Base-by-base conservation (phyloP, 2,329 filamentous ascomycete genomes). In the Xylariomycetidae sp. region DNA sequence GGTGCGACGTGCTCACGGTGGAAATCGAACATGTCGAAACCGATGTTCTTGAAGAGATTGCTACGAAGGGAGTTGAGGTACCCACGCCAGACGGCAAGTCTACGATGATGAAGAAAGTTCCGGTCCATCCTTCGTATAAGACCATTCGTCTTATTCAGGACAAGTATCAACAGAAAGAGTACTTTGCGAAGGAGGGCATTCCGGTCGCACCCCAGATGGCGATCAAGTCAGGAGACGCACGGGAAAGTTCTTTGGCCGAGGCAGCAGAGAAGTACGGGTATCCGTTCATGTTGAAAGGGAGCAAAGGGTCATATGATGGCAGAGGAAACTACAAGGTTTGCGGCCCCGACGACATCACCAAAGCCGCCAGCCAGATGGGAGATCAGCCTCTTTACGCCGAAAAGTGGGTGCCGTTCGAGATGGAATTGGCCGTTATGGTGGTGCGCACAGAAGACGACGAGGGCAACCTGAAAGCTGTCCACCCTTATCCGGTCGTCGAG, bases 21-120 rank as follows among this genome's bases (percentile, higher is more conserved):
- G 90, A 97, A 62, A 96, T 95, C 44, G 90, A 97, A 68, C 90
- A 96, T 62, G 84, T 96, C 38, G 80, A 96, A 59, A 92, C 88
- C n/a, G 71, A 87, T 33, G 82, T 92, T 16, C 74, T 96, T 4
- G 87, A 95, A 61, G 85, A 94, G 54, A 79, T 96, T 37, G 78
- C 77, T 4, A 75, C 76, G 12, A 66, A 70, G 33, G 78, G 81
- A 20, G 77, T 83, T 4, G 63, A 76, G 42, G 66, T 80, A 9
- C 42, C 47, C 23, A 54, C 51, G n/a, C 48, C 54, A n/a, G 49
- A 63, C 40, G 63, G 63, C 17, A 55, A 53, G 16, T 56, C 58
- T 22, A 59, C 50, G 28, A 34, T 32, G 27, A 50, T 55, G 30
- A 72, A 67, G 51, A 69, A 61, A 44, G 73, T 84, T 26, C 68